phyloP scores from a whole-genome alignment of 345 rosid species.

The Citrus sinensis region DVS_A1.0 CM039166.1:21552501-21553000 shows the following conservation, averaged over 20 bases:
- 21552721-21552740: slow-evolving; percentile 47
- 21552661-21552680: slow-evolving; percentile 28
- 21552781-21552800: neutral
- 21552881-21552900: neutral
- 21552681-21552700: slow-evolving; percentile 49
- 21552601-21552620: slow-evolving; percentile 23
- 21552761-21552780: neutral
- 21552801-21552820: neutral
- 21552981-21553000: neutral
- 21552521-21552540: slow-evolving; percentile 3
- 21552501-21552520: slow-evolving; percentile 4
- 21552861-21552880: neutral
- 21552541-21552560: neutral
- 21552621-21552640: slow-evolving; percentile 64
- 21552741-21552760: slow-evolving; percentile 42
- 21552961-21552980: neutral
- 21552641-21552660: slow-evolving; percentile 44
- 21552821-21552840: neutral
- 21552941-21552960: too few species aligned
- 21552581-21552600: neutral
- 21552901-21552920: neutral
- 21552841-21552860: neutral
- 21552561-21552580: neutral
- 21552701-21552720: slow-evolving; percentile 37
- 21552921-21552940: neutral